Evolutionary conservation across 2,329 filamentous ascomycete genomes (phyloP).

Genomic region (Bipolaris bicolor): DNA sequence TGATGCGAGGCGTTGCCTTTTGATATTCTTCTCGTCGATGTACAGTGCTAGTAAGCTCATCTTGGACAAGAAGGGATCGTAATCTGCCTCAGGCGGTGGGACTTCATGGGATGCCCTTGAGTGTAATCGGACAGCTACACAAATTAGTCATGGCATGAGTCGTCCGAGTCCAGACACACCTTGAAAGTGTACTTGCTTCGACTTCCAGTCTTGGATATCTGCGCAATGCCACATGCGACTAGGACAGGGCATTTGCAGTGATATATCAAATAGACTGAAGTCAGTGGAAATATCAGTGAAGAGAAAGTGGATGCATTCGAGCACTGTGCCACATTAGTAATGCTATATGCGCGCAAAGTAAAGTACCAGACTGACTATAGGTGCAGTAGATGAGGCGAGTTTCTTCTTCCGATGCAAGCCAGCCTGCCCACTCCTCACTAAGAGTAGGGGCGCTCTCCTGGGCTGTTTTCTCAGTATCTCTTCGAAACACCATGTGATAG

Average conservation of each 20-base stretch:
- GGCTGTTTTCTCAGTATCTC: background rate
- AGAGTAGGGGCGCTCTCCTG: background rate
- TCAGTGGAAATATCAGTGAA: background rate
- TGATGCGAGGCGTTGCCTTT: background rate
- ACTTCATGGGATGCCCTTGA: background rate
- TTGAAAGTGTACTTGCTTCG: background rate
- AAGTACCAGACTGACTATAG: background rate
- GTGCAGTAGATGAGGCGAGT: background rate
- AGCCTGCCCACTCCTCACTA: background rate
- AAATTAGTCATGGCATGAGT: background rate
- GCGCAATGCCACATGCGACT: background rate
- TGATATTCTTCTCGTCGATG: background rate
- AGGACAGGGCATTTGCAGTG: background rate
- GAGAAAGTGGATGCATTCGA: background rate
- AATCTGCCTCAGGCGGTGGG: background rate
- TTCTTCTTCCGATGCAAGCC: background rate
- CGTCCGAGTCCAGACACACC: background rate
- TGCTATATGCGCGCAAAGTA: background rate
- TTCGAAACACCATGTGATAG: background rate
- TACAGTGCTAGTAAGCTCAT: background rate
- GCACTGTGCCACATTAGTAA: background rate
- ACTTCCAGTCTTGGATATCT: background rate
- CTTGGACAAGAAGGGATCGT: background rate
- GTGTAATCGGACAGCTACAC: background rate
- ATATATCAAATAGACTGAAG: background rate